These are phyloP conservation scores for Friedmanniomyces endolithicus DNA, from an alignment of 495 filamentous ascomycete genomes.

Conservation along the genomic window DNA sequence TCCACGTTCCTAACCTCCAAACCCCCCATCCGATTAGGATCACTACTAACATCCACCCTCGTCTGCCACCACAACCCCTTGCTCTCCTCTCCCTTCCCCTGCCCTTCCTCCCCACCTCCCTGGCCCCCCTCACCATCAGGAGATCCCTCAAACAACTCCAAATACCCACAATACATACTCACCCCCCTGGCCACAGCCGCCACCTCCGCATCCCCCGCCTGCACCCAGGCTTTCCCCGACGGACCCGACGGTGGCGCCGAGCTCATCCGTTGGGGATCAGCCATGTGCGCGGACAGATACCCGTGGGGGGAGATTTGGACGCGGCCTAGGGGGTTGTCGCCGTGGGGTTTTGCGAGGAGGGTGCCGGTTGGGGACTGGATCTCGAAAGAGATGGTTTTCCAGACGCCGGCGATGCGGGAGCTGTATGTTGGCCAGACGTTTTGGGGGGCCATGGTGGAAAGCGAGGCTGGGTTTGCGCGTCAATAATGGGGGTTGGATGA, in stretches of 20 bases:
- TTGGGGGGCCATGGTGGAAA: conserved; percentile 28
- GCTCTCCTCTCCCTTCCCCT: background rate
- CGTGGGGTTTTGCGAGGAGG: conserved; percentile 17
- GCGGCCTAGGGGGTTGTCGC: conserved; percentile 11
- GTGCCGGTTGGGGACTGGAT: conserved; percentile 3
- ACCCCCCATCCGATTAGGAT: conserved; percentile 8
- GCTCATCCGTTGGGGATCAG: conserved; percentile 3
- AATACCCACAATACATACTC: conserved; percentile 16
- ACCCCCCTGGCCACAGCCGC: conserved; percentile 7
- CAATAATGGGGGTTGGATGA: no score
- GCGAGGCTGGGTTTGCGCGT: no score
- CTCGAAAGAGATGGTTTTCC: conserved; percentile 16
- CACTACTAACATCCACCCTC: conserved; percentile 10
- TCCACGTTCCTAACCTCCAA: conserved; percentile 7
- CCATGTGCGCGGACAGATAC: conserved; percentile 12
- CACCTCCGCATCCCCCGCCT: conserved; percentile 12
- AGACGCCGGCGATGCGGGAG: conserved; percentile 13
- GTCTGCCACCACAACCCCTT: conserved; percentile 13
- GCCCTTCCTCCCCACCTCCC: background rate
- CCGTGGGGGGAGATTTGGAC: conserved; percentile 5
- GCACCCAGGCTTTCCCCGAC: conserved; percentile 11
- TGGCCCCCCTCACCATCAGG: no score
- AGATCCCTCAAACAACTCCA: conserved; percentile 11
- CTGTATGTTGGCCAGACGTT: conserved; percentile 11
- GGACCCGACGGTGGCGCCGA: background rate